Conservation (phyloP, 345 rosid species). For the Acer campestre region DNA sequence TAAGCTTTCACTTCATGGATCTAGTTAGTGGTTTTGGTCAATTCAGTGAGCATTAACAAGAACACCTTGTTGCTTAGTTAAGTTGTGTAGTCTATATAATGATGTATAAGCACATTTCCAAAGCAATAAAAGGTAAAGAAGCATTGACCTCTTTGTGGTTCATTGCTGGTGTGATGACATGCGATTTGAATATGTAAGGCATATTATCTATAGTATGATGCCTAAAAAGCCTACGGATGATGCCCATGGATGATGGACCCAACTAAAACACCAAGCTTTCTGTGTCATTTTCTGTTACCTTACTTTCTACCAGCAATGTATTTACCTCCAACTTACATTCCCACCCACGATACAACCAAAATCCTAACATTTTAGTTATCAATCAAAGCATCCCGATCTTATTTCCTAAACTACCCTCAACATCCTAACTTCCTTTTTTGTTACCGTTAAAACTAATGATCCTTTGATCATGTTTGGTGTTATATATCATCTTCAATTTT, state of each 20-base stretch:
- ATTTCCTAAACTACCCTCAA: background rate
- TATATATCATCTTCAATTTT: background rate
- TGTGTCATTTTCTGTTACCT: background rate
- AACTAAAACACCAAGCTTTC: background rate
- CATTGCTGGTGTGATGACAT: background rate
- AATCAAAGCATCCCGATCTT: conserved; percentile 2
- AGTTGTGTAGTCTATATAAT: background rate
- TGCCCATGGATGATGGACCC: background rate
- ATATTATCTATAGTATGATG: background rate
- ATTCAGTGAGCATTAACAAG: background rate
- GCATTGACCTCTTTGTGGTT: background rate
- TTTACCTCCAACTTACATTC: conserved; percentile 7
- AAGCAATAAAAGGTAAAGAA: background rate
- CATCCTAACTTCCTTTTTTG: background rate
- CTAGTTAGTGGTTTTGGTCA: conserved; percentile 5
- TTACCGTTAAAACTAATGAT: background rate
- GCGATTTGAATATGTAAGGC: background rate
- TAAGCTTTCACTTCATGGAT: conserved; percentile 1
- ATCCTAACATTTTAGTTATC: background rate
- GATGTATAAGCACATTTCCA: background rate
- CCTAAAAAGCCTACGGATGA: background rate
- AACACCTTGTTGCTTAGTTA: background rate
- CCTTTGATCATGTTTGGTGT: background rate
- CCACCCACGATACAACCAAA: background rate
- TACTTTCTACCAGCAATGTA: background rate